phyloP scores from a whole-genome alignment of 2,329 filamentous ascomycete species.

The Alternaria arbusti region DNA sequence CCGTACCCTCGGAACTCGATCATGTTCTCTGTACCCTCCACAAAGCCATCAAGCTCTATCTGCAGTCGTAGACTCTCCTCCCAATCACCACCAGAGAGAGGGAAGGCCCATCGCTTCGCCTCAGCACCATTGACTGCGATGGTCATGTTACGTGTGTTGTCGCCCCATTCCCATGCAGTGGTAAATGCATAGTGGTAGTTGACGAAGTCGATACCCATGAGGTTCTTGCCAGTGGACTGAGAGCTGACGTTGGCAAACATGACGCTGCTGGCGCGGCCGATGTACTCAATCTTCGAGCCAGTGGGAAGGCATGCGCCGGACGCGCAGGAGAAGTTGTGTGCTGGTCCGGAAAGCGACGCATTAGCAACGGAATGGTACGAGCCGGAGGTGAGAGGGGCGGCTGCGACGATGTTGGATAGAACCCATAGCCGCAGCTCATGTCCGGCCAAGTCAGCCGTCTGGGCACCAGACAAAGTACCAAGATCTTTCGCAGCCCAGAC shows the following conservation, averaged over 20 bases:
- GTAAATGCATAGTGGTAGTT: slow-evolving; percentile 50
- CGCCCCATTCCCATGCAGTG: slow-evolving; percentile 41
- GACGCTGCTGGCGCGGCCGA: slow-evolving; percentile 33
- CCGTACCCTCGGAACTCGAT: slow-evolving; percentile 29
- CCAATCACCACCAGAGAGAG: slow-evolving; percentile 51
- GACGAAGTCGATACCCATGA: slow-evolving; percentile 49
- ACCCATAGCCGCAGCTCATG: slow-evolving; percentile 43
- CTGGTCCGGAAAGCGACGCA: slow-evolving; percentile 40
- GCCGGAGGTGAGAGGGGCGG: slow-evolving; percentile 14
- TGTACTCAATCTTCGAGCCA: slow-evolving; percentile 42
- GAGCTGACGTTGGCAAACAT: slow-evolving; percentile 38
- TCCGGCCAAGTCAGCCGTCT: slow-evolving; percentile 24
- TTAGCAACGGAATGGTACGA: slow-evolving; percentile 42
- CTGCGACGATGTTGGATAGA: slow-evolving; percentile 41
- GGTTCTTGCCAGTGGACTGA: slow-evolving; percentile 31
- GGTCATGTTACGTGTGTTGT: slow-evolving; percentile 47
- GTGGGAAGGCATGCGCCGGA: slow-evolving; percentile 36
- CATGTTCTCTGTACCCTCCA: slow-evolving; percentile 26
- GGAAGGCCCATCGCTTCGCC: slow-evolving; percentile 47
- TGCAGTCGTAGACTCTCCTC: slow-evolving; percentile 34
- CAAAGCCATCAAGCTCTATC: slow-evolving; percentile 38
- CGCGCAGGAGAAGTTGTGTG: slow-evolving; percentile 32
- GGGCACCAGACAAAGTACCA: slow-evolving; percentile 20
- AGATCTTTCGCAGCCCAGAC: slow-evolving; percentile 43
- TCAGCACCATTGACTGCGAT: slow-evolving; percentile 48